Evolutionary conservation across 208 protist genomes (phyloP).

Genomic region (Plasmodiophora brassicae): DNA sequence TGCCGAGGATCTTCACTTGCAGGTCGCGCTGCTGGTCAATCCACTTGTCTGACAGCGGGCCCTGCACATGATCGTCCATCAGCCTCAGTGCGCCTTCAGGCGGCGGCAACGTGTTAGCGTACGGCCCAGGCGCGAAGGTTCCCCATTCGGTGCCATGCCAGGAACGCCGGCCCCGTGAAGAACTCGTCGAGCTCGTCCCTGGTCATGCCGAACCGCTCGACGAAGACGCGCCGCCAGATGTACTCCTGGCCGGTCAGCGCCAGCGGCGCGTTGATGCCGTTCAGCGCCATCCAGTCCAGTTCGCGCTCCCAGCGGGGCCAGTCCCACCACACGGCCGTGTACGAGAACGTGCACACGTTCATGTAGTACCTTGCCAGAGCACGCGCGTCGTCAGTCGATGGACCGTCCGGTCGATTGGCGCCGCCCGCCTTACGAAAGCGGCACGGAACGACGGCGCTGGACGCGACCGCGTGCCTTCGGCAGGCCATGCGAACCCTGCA

Average conservation of each 20-base stretch:
- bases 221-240: constrained; percentile 50
- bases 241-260: constrained; percentile 64
- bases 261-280: constrained; percentile 65
- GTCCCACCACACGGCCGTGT: constrained; percentile 59
- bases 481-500: not conserved
- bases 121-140: constrained; percentile 55
- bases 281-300: constrained; percentile 68
- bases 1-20: constrained; percentile 49
- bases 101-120: too few relatives aligned
- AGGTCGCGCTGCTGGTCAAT: constrained; percentile 41
- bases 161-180: constrained; percentile 61
- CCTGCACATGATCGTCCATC: too few relatives aligned
- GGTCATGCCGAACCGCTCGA: constrained; percentile 42
- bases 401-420: not conserved
- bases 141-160: constrained; percentile 60
- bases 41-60: constrained; percentile 50
- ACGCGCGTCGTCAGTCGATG: not conserved
- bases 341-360: constrained; percentile 57
- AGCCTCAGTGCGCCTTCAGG: too few relatives aligned
- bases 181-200: constrained; percentile 49
- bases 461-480: not conserved
- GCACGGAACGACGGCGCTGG: not conserved
- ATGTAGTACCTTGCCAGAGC: constrained; percentile 49
- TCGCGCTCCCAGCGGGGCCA: constrained; percentile 63
- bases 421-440: not conserved